Conservation (phyloP, 2,329 filamentous ascomycete species). For the Pseudogymnoascus sp. region DNA sequence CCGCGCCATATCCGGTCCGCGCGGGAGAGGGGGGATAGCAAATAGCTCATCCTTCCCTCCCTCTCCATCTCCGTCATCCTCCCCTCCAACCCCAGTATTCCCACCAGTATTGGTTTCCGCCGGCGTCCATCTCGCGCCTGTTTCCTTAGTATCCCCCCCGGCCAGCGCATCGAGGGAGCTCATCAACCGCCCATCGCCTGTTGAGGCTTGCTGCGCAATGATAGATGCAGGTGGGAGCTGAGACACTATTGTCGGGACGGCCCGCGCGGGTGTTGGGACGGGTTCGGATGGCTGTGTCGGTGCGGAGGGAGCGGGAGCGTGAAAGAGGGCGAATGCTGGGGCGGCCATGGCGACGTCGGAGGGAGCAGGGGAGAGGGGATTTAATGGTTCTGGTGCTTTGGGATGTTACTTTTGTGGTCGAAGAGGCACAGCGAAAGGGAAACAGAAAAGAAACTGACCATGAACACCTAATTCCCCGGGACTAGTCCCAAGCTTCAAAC, state of each 20-base stretch:
- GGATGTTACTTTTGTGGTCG: constrained; percentile 36
- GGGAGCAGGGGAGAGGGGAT: constrained; percentile 11
- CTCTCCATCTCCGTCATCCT: constrained; percentile 31
- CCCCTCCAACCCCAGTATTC: constrained; percentile 15
- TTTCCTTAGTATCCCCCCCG: constrained; percentile 26
- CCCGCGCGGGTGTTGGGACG: background rate
- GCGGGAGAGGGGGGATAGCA: constrained; percentile 75
- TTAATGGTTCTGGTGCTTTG: background rate
- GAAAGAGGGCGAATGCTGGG: constrained; percentile 19
- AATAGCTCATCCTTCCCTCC: constrained; percentile 76
- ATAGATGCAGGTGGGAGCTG: constrained; percentile 23
- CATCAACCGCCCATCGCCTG: constrained; percentile 18
- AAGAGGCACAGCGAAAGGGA: constrained; percentile 47
- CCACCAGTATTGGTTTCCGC: background rate
- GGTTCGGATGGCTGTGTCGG: background rate
- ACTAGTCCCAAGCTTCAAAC: constrained; percentile 69
- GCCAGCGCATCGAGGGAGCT: constrained; percentile 29
- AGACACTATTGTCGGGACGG: constrained; percentile 10
- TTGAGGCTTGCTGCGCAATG: constrained; percentile 17
- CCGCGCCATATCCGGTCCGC: constrained; percentile 76
- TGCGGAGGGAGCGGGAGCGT: background rate
- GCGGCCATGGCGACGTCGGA: constrained; percentile 16
- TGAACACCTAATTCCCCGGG: constrained; percentile 51
- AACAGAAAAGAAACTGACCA: constrained; percentile 42
- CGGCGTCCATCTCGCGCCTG: constrained; percentile 8